phyloP scores from a whole-genome alignment of 805 yeast species.

The Candida tammaniensis region DNA sequence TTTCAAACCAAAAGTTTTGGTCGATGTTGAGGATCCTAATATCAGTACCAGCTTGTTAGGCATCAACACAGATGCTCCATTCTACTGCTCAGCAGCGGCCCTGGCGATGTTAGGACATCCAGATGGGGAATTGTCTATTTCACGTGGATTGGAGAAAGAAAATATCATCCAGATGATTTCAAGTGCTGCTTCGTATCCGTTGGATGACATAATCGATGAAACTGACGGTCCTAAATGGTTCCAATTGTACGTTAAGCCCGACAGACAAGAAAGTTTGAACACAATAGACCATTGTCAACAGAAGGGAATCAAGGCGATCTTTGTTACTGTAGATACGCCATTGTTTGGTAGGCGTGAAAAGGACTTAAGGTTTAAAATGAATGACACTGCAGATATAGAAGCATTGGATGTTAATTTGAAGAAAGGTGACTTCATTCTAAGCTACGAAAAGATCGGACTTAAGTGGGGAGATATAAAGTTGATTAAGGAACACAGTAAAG shows the following conservation, averaged over 20 bases:
- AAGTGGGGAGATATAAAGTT: slow-evolving; percentile 42
- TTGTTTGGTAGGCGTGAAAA: slow-evolving; percentile 52
- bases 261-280: slow-evolving; percentile 28
- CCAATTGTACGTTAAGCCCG: slow-evolving; percentile 45
- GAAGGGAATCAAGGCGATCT: slow-evolving; percentile 44
- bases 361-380: slow-evolving; percentile 39
- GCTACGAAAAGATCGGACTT: slow-evolving; percentile 13
- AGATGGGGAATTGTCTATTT: slow-evolving; percentile 41
- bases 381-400: slow-evolving; percentile 28
- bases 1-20: slow-evolving; percentile 69
- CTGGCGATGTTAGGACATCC: slow-evolving; percentile 41
- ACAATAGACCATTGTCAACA: slow-evolving; percentile 37
- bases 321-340: slow-evolving; percentile 56
- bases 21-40: slow-evolving; percentile 29
- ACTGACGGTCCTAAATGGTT: slow-evolving; percentile 39
- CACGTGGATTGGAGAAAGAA: slow-evolving; percentile 37
- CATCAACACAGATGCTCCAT: slow-evolving; percentile 35
- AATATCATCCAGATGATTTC: slow-evolving; percentile 49
- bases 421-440: slow-evolving; percentile 15
- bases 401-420: slow-evolving; percentile 16
- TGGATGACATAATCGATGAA: slow-evolving; percentile 39
- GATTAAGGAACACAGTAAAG: slow-evolving; percentile 51
- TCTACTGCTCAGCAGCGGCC: slow-evolving; percentile 50
- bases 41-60: slow-evolving; percentile 28
- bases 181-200: slow-evolving; percentile 36